Evolutionary conservation across 2,329 filamentous ascomycete genomes (phyloP).

Genomic region (Hortaea werneckii): DNA sequence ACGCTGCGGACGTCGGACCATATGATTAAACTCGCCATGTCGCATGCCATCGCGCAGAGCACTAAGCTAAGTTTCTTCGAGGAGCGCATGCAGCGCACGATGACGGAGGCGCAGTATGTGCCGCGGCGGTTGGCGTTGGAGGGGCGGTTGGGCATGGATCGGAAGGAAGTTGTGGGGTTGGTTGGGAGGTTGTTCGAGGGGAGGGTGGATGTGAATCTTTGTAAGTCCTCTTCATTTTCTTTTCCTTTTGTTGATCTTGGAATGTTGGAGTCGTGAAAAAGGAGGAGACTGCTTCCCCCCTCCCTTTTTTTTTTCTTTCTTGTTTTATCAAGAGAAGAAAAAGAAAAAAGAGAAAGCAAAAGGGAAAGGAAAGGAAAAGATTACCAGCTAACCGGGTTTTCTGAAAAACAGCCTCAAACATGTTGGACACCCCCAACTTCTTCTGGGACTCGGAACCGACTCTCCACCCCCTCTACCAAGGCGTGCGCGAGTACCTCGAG

Average conservation of each 20-base stretch:
- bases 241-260: too few species aligned
- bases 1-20: conserved; percentile 89
- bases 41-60: conserved; percentile 92
- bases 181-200: conserved; percentile 85
- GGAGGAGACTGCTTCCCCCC: too few species aligned
- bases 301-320: too few species aligned
- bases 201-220: conserved; percentile 92
- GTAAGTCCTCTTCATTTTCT: conserved; percentile 48
- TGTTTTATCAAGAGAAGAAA: too few species aligned
- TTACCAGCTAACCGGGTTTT: conserved; percentile 13
- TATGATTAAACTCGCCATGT: conserved; percentile 98
- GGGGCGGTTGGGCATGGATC: conserved; percentile 80
- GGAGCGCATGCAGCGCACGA: conserved; percentile 88
- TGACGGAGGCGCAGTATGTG: conserved; percentile 85
- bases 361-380: too few species aligned
- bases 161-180: conserved; percentile 85
- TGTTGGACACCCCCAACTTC: conserved; percentile 91
- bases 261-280: too few species aligned
- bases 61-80: conserved; percentile 96
- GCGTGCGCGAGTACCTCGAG: conserved; percentile 92
- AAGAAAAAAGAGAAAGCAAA: too few species aligned
- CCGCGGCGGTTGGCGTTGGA: conserved; percentile 82
- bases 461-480: conserved; percentile 84
- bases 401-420: conserved; percentile 76
- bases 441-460: conserved; percentile 98